Evolutionary conservation across 345 rosid species (phyloP).

Genomic region (Eucalyptus shirleyi): DNA sequence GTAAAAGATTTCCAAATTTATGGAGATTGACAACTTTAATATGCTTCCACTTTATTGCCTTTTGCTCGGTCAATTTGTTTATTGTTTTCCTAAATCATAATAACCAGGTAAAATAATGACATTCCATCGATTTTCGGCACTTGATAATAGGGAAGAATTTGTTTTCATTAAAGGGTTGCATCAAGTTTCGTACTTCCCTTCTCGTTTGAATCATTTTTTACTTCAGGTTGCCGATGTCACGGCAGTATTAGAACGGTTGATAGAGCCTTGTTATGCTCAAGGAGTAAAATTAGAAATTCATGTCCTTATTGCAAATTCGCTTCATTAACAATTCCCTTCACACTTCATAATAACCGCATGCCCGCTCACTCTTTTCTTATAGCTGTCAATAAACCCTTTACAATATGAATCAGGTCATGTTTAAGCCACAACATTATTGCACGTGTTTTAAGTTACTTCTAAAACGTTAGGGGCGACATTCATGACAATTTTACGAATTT

Average conservation of each 20-base stretch:
- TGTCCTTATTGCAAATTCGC: background rate
- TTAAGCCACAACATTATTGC: background rate
- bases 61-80: background rate
- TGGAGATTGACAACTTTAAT: background rate
- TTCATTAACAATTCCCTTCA: background rate
- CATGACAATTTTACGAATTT: too few relatives aligned
- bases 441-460: background rate
- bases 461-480: background rate
- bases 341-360: fast-evolving
- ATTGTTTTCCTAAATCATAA: too few relatives aligned
- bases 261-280: background rate
- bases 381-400: too few relatives aligned
- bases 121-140: background rate
- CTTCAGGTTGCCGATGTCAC: background rate
- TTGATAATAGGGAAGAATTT: background rate
- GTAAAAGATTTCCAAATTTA: too few relatives aligned
- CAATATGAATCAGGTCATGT: background rate
- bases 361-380: too few relatives aligned
- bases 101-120: too few relatives aligned
- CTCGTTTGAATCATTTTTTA: too few relatives aligned
- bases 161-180: background rate
- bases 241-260: background rate
- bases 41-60: background rate
- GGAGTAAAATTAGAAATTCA: background rate
- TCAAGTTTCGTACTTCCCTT: too few relatives aligned